These are phyloP conservation scores for Elongisporangium anandrum DNA, from an alignment of 352 stramenopile species.

Conservation along the genomic window DNA sequence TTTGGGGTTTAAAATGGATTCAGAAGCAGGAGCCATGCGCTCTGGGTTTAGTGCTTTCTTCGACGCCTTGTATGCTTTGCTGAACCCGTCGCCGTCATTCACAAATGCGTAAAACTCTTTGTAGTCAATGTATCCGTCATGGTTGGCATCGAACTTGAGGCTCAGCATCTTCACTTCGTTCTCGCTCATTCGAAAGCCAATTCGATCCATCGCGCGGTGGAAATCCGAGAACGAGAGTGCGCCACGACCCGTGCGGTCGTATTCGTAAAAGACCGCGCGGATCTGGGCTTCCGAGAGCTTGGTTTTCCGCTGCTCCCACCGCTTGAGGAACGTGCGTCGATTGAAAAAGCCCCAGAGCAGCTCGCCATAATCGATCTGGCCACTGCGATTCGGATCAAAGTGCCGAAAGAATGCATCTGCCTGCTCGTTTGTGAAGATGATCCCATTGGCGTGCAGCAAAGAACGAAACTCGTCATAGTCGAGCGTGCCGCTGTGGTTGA, in stretches of 20 bases:
- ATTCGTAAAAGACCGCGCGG: slow-evolving; percentile 36
- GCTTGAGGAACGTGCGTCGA: slow-evolving; percentile 47
- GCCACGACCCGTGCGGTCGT: slow-evolving; percentile 31
- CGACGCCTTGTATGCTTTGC: not conserved
- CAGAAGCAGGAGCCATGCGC: not conserved
- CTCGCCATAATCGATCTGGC: slow-evolving; percentile 50
- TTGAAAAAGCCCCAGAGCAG: slow-evolving; percentile 69
- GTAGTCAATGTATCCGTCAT: slow-evolving; percentile 62
- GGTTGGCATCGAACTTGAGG: slow-evolving; percentile 46
- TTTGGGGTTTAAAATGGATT: no score
- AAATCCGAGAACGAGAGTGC: slow-evolving; percentile 39
- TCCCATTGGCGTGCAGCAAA: slow-evolving; percentile 24
- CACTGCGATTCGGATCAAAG: slow-evolving; percentile 45
- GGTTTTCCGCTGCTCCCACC: slow-evolving; percentile 39
- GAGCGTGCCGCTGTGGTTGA: slow-evolving; percentile 39
- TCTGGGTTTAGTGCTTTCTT: not conserved
- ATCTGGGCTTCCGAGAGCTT: slow-evolving; percentile 14
- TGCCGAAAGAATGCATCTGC: slow-evolving; percentile 30
- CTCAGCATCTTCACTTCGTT: slow-evolving; percentile 39
- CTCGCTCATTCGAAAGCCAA: slow-evolving; percentile 44
- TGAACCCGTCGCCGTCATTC: slow-evolving; percentile 6
- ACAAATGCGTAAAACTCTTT: slow-evolving; percentile 54
- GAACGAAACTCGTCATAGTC: slow-evolving; percentile 37
- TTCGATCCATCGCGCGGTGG: slow-evolving; percentile 40
- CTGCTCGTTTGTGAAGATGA: slow-evolving; percentile 36